Percentiles rank a stretch among this genome's conserved stretches.
Evolutionary conservation across 768 basidiomycete genomes (phyloP).

Genomic region (Vararia minispora): DNA sequence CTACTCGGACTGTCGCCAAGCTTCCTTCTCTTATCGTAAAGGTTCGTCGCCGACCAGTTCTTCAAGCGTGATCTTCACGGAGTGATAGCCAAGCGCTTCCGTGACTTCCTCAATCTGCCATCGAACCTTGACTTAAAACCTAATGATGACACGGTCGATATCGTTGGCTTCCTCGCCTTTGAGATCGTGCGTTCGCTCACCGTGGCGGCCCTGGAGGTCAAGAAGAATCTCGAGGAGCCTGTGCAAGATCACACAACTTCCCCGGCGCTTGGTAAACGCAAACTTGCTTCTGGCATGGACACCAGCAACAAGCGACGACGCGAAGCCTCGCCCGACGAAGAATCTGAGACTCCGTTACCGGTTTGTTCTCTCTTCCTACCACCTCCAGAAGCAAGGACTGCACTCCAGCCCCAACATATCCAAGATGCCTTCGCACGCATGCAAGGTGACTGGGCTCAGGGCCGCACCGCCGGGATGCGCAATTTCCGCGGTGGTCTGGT

Average conservation of each 20-base stretch:
- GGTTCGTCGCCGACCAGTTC: conserved; percentile 32
- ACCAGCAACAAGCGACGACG: conserved; percentile 35
- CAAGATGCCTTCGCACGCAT: conserved; percentile 86
- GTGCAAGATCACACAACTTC: conserved; percentile 53
- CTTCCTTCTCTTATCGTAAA: conserved; percentile 95
- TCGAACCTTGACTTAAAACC: conserved; percentile 78
- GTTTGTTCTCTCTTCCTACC: conserved; percentile 69
- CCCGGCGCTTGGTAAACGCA: conserved; percentile 60
- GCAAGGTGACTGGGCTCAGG: conserved; percentile 77
- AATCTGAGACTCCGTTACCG: conserved; percentile 51
- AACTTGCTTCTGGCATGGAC: conserved; percentile 30
- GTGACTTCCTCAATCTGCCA: conserved; percentile 88
- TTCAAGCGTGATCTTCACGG: not conserved
- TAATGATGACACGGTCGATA: conserved; percentile 91
- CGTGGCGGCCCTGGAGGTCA: conserved; percentile 76
- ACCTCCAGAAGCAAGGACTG: conserved; percentile 71
- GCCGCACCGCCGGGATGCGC: conserved; percentile 74
- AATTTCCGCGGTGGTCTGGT: conserved; percentile 85
- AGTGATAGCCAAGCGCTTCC: conserved; percentile 85
- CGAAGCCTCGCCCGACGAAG: conserved; percentile 43
- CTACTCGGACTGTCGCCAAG: conserved; percentile 94
- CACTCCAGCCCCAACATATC: conserved; percentile 75
- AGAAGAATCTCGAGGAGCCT: conserved; percentile 66
- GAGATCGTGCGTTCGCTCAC: conserved; percentile 95
- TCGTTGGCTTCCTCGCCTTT: conserved; percentile 93